These are phyloP conservation scores for Globisporangium paroecandrum DNA, from an alignment of 352 stramenopile genomes.

Conservation along the genomic window DNA sequence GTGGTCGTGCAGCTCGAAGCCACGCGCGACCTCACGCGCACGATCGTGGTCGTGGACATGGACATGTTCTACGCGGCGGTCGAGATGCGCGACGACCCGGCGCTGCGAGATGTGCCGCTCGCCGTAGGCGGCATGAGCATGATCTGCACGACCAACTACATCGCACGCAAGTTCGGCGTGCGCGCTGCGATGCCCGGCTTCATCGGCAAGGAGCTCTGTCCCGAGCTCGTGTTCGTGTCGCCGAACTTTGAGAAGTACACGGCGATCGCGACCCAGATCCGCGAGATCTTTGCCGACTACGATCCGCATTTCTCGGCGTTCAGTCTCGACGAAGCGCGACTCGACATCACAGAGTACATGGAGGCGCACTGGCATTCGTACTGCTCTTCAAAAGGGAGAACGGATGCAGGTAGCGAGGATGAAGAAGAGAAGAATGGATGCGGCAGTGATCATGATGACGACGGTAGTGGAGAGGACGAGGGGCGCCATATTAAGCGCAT, in stretches of 20 bases:
- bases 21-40: conserved; percentile 52
- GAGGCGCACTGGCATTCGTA: conserved; percentile 54
- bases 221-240: conserved; percentile 90
- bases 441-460: conserved; percentile 13
- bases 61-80: conserved; percentile 98
- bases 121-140: conserved; percentile 92
- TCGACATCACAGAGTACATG: conserved; percentile 93
- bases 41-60: conserved; percentile 93
- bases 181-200: conserved; percentile 95
- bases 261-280: conserved; percentile 67
- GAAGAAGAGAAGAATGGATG: conserved; percentile 9
- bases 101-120: conserved; percentile 85
- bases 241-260: conserved; percentile 92
- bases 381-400: conserved; percentile 9
- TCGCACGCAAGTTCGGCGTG: conserved; percentile 92
- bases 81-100: conserved; percentile 91
- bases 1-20: conserved; percentile 52
- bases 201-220: conserved; percentile 94
- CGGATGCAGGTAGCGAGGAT: not conserved
- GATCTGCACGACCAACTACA: conserved; percentile 97
- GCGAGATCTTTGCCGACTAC: conserved; percentile 88
- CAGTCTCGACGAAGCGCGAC: conserved; percentile 94
- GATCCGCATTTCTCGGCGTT: conserved; percentile 90
- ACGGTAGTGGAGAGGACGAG: conserved; percentile 6
- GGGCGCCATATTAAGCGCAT: not conserved